Percentiles rank a stretch among this genome's conserved stretches.
phyloP scores from a whole-genome alignment of 2,329 filamentous ascomycete genomes.

The Malbranchea cinnamomea region DNA sequence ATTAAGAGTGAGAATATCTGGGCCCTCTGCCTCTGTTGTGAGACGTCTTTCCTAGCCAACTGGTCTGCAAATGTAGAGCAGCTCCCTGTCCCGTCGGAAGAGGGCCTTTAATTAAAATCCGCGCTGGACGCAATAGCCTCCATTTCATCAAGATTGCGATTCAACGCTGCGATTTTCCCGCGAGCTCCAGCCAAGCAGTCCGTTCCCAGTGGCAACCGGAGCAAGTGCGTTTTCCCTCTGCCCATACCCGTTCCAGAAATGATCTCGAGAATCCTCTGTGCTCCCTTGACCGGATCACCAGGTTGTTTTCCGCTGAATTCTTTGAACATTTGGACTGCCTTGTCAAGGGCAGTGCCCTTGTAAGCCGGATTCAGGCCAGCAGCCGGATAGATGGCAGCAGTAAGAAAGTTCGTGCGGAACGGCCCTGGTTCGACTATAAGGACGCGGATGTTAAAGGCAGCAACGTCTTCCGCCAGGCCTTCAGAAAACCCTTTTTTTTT shows the following conservation, averaged over 20 bases:
- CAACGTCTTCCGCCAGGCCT: slow-evolving; percentile 18
- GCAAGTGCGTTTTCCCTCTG: slow-evolving; percentile 11
- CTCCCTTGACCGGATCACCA: slow-evolving; percentile 18
- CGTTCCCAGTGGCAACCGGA: slow-evolving; percentile 15
- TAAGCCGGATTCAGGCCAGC: slow-evolving; percentile 13
- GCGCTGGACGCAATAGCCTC: no score
- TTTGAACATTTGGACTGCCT: slow-evolving; percentile 9
- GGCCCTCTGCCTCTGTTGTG: no score
- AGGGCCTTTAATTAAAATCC: no score
- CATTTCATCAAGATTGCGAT: no score
- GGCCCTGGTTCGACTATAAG: slow-evolving; percentile 24
- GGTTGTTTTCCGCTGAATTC: slow-evolving; percentile 15
- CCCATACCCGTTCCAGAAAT: slow-evolving; percentile 15
- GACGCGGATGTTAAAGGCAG: slow-evolving; percentile 19
- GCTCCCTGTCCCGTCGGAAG: no score
- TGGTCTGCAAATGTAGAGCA: no score
- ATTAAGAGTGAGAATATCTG: no score
- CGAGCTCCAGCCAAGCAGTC: no score
- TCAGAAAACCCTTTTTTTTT: no score
- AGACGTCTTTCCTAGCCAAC: no score
- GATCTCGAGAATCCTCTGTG: slow-evolving; percentile 19
- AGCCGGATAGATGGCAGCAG: slow-evolving; percentile 13
- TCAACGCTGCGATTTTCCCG: no score
- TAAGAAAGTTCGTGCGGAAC: slow-evolving; percentile 20
- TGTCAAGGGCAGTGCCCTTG: no score